Evolutionary conservation across 352 stramenopile genomes (phyloP).

Genomic region (Aphanomyces invadans): DNA sequence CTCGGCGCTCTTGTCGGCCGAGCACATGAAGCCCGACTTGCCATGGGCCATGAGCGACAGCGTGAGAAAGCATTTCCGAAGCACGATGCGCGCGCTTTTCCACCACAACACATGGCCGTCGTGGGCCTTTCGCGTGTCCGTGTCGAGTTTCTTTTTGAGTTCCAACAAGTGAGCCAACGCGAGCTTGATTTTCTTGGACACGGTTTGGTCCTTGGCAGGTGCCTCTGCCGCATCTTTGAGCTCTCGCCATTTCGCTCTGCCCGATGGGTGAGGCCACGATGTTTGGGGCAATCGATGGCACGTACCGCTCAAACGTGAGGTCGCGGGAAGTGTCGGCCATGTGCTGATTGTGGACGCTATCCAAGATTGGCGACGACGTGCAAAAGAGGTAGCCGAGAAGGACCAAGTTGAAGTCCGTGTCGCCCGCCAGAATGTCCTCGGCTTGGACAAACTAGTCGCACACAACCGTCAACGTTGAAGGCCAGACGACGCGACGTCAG

Average conservation of each 20-base stretch:
- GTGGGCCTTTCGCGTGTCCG: slow-evolving; percentile 45
- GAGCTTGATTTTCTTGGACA: slow-evolving; percentile 58
- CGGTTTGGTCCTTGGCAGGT: slow-evolving; percentile 27
- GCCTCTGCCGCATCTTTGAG: slow-evolving; percentile 35
- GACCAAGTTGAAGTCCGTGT: slow-evolving; percentile 72
- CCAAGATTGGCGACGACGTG: slow-evolving; percentile 47
- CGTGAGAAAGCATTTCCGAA: slow-evolving; percentile 71
- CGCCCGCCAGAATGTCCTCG: slow-evolving; percentile 59
- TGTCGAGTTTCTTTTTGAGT: slow-evolving; percentile 57
- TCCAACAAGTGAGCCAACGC: slow-evolving; percentile 61
- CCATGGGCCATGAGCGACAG: slow-evolving; percentile 52
- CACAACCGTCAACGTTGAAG: too few species aligned
- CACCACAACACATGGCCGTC: slow-evolving; percentile 62
- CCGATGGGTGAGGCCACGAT: neutral
- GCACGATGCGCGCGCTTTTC: slow-evolving; percentile 60
- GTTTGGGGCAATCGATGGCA: neutral
- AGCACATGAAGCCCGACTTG: slow-evolving; percentile 51
- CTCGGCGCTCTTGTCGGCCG: slow-evolving; percentile 40
- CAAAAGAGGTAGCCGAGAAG: slow-evolving; percentile 59
- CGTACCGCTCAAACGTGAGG: slow-evolving; percentile 30
- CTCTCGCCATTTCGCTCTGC: slow-evolving; percentile 56
- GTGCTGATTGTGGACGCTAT: slow-evolving; percentile 41
- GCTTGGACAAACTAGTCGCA: slow-evolving; percentile 45
- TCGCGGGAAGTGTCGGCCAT: slow-evolving; percentile 49
- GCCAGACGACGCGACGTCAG: too few species aligned